phyloP scores from a whole-genome alignment of 495 filamentous ascomycete species.

The Penicillium steckii region DNA sequence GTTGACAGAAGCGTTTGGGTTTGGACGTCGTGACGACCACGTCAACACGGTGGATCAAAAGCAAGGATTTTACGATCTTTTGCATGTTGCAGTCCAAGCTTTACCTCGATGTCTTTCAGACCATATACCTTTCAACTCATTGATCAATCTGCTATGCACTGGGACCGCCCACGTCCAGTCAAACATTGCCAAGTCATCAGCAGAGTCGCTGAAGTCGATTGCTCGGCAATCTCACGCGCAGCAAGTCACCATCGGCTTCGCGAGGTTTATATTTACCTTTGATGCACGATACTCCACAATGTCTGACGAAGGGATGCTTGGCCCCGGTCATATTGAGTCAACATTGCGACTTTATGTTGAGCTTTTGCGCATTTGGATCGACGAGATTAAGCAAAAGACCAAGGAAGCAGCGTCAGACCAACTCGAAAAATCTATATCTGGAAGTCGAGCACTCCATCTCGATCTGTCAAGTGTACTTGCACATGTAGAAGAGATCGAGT shows the following conservation, averaged over 20 bases:
- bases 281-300: constrained; percentile 96
- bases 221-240: constrained; percentile 91
- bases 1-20: constrained; percentile 90
- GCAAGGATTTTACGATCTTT: constrained; percentile 91
- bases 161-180: constrained; percentile 93
- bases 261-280: constrained; percentile 95
- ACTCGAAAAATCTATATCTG: constrained; percentile 53
- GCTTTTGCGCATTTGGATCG: constrained; percentile 92
- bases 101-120: constrained; percentile 88
- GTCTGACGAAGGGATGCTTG: constrained; percentile 97
- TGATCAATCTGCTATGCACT: constrained; percentile 94
- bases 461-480: constrained; percentile 85
- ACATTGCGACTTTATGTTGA: constrained; percentile 92
- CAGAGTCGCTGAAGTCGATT: constrained; percentile 91
- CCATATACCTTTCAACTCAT: constrained; percentile 87
- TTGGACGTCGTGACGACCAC: constrained; percentile 78
- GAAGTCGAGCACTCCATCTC: constrained; percentile 66
- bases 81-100: constrained; percentile 94
- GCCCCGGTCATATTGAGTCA: constrained; percentile 90
- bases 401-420: constrained; percentile 66
- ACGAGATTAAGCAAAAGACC: constrained; percentile 87
- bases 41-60: constrained; percentile 73
- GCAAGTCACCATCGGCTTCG: constrained; percentile 94
- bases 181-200: constrained; percentile 89
- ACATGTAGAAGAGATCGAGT: constrained; percentile 94